A percentile compares a stretch with the other conserved stretches of the same genome.
phyloP scores from a whole-genome alignment of 495 filamentous ascomycete genomes.

The Monascus purpureus region DNA sequence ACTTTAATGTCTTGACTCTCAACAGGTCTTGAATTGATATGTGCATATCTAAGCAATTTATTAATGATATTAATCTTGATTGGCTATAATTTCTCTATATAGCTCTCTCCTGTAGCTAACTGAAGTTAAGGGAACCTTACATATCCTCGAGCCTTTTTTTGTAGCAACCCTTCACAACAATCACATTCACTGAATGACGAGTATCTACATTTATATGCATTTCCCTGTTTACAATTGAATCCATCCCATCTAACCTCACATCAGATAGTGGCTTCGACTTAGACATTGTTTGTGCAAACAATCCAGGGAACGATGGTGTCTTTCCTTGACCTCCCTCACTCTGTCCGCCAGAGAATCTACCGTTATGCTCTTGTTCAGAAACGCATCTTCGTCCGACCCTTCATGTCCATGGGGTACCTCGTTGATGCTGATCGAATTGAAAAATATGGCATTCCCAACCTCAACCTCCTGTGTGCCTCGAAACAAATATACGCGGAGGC shows the following conservation, averaged over 20 bases:
- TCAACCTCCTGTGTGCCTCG: conserved; percentile 4
- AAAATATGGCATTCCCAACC: conserved; percentile 1
- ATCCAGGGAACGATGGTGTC: not conserved
- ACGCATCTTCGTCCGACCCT: conserved; percentile 6
- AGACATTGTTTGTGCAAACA: too few species aligned
- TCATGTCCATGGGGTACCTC: conserved; percentile 4
- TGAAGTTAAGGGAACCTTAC: too few species aligned
- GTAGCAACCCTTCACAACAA: too few species aligned
- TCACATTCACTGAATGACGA: too few species aligned
- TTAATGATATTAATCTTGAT: not conserved
- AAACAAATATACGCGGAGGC: conserved; percentile 6
- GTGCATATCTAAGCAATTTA: too few species aligned
- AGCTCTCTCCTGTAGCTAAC: not conserved
- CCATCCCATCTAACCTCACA: too few species aligned
- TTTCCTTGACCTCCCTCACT: conserved; percentile 8
- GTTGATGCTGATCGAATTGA: conserved; percentile 1
- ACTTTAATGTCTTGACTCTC: conserved; percentile 1
- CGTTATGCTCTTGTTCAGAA: conserved; percentile 3
- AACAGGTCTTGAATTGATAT: too few species aligned
- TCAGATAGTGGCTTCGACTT: too few species aligned
- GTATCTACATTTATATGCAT: too few species aligned
- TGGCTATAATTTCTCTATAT: not conserved
- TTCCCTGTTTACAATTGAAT: too few species aligned
- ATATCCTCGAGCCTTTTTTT: too few species aligned
- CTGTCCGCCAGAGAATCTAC: conserved; percentile 11